Base-by-base conservation (phyloP, 2,329 filamentous ascomycete genomes). In the Aspergillus sp. region DNA sequence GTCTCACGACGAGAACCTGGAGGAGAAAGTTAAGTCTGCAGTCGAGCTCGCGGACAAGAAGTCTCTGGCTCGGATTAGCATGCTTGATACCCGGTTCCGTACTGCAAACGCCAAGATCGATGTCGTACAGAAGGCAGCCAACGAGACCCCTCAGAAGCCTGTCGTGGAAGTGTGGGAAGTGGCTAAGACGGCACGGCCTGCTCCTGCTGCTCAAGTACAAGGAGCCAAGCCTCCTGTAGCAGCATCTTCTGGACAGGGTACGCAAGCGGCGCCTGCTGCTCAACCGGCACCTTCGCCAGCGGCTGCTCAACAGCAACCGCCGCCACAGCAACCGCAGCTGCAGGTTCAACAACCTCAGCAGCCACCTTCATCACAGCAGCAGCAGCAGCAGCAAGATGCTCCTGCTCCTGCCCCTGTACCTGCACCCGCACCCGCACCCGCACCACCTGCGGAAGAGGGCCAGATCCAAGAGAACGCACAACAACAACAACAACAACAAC, bases 91-190 rank as follows among this genome's bases (percentile, higher is more conserved):
- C 57, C 82, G 84, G 62, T 71, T 78, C 42, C 81, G 78, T 52
- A 71, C 73, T 7, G 81, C 83, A 0, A 76, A 77, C 44, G 86
- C 85, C 4, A 94, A 93, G 71, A 71, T 94, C 27, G 79, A 80
- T 1, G 81, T 93, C 1, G 86, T 97, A 3, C 80, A 90, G 60
- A 86, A 82, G 42, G 90, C 91, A 10, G 89, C 86, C 0, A 78
- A 77, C n/a, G 86, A 95, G 43, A 96, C 90, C 0, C 91, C 91
- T 0, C 78, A 91, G 59, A 84, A 83, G 63, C 82, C 90, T 0
- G 89, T 97, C 3, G 80, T 74, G 7, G 90, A 96, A 67, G 90
- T 96, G 0, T 96, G 88, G 87, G 83, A 85, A 53, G 73, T 87
- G 46, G 90, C 86, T 0, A 90, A 91, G 68, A 74, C 71, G 46